Evolutionary conservation across 129 eudicot species (phyloP), one percentile per base, ranked within the genome.

Genomic region (Calendula officinalis): DNA sequence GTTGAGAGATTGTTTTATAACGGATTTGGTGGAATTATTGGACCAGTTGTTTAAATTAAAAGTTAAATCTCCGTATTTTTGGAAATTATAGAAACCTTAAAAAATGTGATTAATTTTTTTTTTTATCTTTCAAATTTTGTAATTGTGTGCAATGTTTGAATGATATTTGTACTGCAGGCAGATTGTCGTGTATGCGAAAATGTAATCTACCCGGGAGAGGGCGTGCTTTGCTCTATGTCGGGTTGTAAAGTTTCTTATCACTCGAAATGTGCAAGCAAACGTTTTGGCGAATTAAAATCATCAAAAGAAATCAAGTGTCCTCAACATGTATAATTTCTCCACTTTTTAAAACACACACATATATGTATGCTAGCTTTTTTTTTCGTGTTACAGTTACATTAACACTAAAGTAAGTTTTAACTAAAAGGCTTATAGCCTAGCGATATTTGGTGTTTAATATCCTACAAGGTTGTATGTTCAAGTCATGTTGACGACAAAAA

Each of bases 261-360:
- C 59, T 48, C 78, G 32, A 56, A 14, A 70, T 88, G 96, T 77
- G 89, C 83, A 17, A 67, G 44, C 55, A 69, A 77, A 30, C 77
- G 52, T 8, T 71, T 75, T 13, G 69, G 76, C 5, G 75, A 44
- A 34, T 54, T 76, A 39, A 54, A 65, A 11, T 55, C 62, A 38
- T 53, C 53, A 22, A 71, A 71, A 58, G 69, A 75, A 37, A 75
- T 88, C 41, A 88, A 88, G 78, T 88, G 96, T 67, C 96, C 85
- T 64, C 96, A 82, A 67, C 96, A 88, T 84, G 96, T 88, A 82
- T 65, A 73, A 67, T 60, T 51, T 63, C 45, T 30, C 16, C 7
- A 2, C 13, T 12, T 47, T 12, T 15, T 27, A 9, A 35, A 27
- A 22, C 30, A 22, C 30, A 22, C 30, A 22, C 30, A 22, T 22